Evolutionary conservation across 2,329 filamentous ascomycete genomes (phyloP), one percentile per base, ranked within the genome.

Genomic region (Dryadomyces quercivorus): DNA sequence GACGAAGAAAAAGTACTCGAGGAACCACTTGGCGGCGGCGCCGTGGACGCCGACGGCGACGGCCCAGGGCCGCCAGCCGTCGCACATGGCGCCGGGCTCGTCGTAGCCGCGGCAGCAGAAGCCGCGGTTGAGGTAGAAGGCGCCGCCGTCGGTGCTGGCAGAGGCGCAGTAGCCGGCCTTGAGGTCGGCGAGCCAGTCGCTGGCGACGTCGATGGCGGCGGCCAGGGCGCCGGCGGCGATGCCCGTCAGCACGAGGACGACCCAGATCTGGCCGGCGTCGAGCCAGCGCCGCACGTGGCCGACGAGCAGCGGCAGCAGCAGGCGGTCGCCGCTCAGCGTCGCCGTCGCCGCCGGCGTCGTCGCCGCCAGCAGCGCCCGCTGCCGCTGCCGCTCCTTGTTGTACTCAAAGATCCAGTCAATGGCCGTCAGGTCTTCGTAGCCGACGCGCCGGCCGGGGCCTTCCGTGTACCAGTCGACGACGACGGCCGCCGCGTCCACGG

Each of bases 391-490:
- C 71, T 98, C 93, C 68, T 96, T 96, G 52, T 88, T 93, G 66
- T 97, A 95, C 69, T 98, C 93, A 63, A 95, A 97, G 65, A 97
- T 97, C 93, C 93, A 98, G 72, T 98, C 93, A 67, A 98, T 98
- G 56, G 93, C 92, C 16, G 92, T 96, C 67, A 96, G 75, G 70
- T 98, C 87, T 65, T 96, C 92, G 71, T 98, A 98, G 54, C 88
- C 92, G 42, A 96, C 91, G 64, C 93, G 82, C 53, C 89, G 81
- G 1, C 91, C 91, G 0, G 88, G 90, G 1, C 89, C 90, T 68
- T 96, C 92, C 5, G 56, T 38, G 65, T 94, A 87, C 92, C 92
- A 97, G 68, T 97, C 92, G 48, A 76, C 4, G 75, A 40, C 36
- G 36, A 40, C 69, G 8, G 47, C 31, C 18, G 26, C 40, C n/a